Evolutionary conservation across 2,329 filamentous ascomycete species (phyloP), one percentile per base, ranked within the genome.

Genomic region (Trichoderma atroviride): DNA sequence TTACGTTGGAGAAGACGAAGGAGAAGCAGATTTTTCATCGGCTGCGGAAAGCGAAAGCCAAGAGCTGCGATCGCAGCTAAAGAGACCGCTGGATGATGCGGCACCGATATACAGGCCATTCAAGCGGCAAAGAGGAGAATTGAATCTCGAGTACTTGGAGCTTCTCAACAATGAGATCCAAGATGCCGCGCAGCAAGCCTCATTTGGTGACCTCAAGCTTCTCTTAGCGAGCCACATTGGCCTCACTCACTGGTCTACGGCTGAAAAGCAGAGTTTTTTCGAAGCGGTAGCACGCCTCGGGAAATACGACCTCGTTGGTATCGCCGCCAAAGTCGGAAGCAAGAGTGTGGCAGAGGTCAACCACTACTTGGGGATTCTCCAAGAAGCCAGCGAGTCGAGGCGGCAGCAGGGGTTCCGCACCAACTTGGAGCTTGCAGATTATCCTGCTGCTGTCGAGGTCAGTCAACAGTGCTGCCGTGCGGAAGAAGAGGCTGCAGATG

Each of bases 261-360:
- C 81, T 1, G 94, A 97, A 75, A 97, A 97, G 76, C 81, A 85
- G 1, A 73, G 82, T 0, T 87, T 97, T 69, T 97, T 93, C 77
- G 82, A 86, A 16, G 85, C 87, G 0, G 78, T 96, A 3, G 83
- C 85, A 1, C 86, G 87, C 0, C 83, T 91, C 2, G 93, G 93
- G 0, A 85, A 82, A 63, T 85, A 88, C 73, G 83, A 93, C 71
- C 74, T 91, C 0, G 79, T 79, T 1, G 86, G 84, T 1, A 90
- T 97, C 68, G 85, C 92, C 1, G 74, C 79, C 10, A 83, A 86
- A 0, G 82, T 97, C 19, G 83, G 83, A 0, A 90, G 88, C 40
- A 98, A 98, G 79, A 90, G 88, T 69, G 86, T 88, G 72, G 76
- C 91, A 10, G 93, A 97, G 79, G 88, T 96, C 40, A 85, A 85